A percentile compares a stretch with the other conserved stretches of the same genome.
Conservation (phyloP, 108 stramenopile genomes). For the Mediolabrus comicus region DNA sequence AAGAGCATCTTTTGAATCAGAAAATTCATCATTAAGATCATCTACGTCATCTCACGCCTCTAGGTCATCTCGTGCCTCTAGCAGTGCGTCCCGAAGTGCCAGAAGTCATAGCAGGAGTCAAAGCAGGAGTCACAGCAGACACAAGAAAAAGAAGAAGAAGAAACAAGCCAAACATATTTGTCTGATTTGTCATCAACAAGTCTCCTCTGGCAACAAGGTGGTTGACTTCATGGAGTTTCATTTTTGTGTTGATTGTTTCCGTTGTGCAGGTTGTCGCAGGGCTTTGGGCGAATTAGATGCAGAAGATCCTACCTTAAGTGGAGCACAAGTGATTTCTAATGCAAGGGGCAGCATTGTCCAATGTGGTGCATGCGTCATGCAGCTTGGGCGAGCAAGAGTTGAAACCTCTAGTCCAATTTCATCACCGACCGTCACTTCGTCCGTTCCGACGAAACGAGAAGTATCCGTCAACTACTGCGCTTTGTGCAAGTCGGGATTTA, state of each 20-base stretch:
- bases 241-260: constrained; percentile 11
- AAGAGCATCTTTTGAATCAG: not conserved
- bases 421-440: not conserved
- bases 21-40: not conserved
- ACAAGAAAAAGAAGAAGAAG: not conserved
- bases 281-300: not conserved
- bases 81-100: too few species aligned
- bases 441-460: not conserved
- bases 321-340: constrained; percentile 21
- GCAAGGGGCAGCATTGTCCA: constrained; percentile 32
- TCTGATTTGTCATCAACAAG: not conserved
- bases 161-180: too few species aligned
- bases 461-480: not conserved
- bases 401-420: not conserved
- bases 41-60: not conserved
- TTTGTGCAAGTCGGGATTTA: constrained; percentile 8
- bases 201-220: not conserved
- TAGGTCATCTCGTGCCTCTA: too few species aligned
- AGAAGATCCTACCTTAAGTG: not conserved
- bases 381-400: not conserved
- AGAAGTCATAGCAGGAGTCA: too few species aligned
- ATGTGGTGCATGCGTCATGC: constrained; percentile 8
- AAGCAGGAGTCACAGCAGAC: not conserved
- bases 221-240: constrained; percentile 8
- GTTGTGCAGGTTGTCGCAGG: constrained; percentile 1